Evolutionary conservation across 2,329 filamentous ascomycete species (phyloP).

Genomic region (Lasiodiplodia hormozganensis): DNA sequence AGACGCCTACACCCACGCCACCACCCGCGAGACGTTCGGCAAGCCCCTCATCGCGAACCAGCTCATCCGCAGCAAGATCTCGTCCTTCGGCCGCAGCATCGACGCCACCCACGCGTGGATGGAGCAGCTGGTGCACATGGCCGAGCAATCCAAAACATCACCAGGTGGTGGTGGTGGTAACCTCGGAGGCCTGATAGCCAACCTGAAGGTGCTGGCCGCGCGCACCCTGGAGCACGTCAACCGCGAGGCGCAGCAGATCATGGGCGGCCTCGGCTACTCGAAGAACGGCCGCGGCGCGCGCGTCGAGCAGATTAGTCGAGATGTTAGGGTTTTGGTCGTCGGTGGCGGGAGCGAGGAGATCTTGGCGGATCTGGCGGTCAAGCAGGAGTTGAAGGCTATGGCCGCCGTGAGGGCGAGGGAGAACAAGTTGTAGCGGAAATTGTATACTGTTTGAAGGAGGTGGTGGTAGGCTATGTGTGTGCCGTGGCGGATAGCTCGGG

Average conservation of each 20-base stretch:
- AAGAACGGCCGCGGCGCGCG: constrained; percentile 7
- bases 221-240: constrained; percentile 8
- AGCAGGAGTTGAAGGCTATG: constrained; percentile 39
- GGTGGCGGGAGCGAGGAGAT: constrained; percentile 39
- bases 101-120: constrained; percentile 40
- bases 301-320: background rate
- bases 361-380: constrained; percentile 40
- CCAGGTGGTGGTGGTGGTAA: background rate
- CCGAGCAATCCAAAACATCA: constrained; percentile 31
- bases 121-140: constrained; percentile 40
- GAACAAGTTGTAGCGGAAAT: background rate
- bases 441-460: no score
- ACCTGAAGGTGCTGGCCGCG: constrained; percentile 5
- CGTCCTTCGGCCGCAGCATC: constrained; percentile 40
- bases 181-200: background rate
- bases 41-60: constrained; percentile 43
- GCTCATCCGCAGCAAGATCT: constrained; percentile 43
- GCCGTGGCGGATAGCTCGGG: background rate
- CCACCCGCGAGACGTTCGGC: constrained; percentile 42
- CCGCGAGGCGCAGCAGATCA: constrained; percentile 7
- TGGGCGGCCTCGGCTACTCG: constrained; percentile 11
- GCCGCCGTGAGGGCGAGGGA: constrained; percentile 1
- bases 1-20: constrained; percentile 40
- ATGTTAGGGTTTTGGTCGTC: background rate
- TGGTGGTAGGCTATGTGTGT: background rate